Evolutionary conservation across 2,329 filamentous ascomycete genomes (phyloP), one percentile per base, ranked within the genome.

Genomic region (Diaporthe citriasiana): DNA sequence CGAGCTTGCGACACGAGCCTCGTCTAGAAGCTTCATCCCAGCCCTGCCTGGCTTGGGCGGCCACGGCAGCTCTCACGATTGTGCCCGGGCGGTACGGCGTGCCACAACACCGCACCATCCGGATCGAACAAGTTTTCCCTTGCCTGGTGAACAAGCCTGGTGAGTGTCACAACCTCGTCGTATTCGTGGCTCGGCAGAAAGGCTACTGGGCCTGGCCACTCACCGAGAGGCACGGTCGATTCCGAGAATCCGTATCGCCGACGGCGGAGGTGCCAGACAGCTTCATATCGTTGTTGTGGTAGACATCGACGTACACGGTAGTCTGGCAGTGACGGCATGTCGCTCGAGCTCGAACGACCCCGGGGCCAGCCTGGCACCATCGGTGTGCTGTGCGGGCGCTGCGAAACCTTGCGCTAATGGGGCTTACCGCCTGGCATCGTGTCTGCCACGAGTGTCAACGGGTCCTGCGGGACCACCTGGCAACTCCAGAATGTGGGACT

Each of bases 381-480:
- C 25, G 25, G n/a, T 45, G 57, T 17, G 57, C 38, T 40, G 56
- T 56, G 59, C 59, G 19, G 59, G 27, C 27, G n/a, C 27, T 10
- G 22, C 27, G 19, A 35, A 25, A 33, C 42, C 17, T n/a, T 47
- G 9, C 17, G 4, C 19, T 35, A 22, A 42, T 51, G 22, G 15
- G 19, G 8, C 22, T 51, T 66, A 66, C 60, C 60, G 60, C 60
- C 45, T 47, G 3, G 60, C 60, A 38, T 12, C 22, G 45, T 47
- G 22, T 38, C 45, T 66, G 60, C 60, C 60, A 50, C 45, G 19
- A 38, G 45, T 22, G 45, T 25, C 22, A 8, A 40, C 35, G 60
- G 57, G 42, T 51, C 60, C 60, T 66, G 60, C 60, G 45, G 45
- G 60, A 27, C 60, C 60, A 66, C 60, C 60, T 66, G 60, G 60